phyloP scores from a whole-genome alignment of 495 filamentous ascomycete genomes.

The Xylaria palmicola region DNA sequence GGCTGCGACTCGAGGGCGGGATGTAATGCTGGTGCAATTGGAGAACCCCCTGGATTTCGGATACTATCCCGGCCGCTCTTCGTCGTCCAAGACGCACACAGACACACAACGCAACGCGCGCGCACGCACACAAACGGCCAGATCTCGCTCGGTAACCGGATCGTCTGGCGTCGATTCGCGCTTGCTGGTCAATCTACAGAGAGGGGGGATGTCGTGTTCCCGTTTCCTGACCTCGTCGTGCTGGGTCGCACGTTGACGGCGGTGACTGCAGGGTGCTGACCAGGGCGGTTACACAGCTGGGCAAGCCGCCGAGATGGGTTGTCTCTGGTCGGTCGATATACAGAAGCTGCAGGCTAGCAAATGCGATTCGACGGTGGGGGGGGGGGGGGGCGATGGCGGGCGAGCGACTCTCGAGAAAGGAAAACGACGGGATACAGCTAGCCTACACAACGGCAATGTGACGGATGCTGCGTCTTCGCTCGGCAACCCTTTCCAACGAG shows the following conservation, averaged over 20 bases:
- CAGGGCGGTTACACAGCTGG: slow-evolving; percentile 19
- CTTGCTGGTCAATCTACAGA: not conserved
- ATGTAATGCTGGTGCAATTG: not conserved
- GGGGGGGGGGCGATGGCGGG: too few relatives aligned
- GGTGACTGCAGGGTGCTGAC: slow-evolving; percentile 24
- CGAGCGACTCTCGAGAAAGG: slow-evolving; percentile 8
- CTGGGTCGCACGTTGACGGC: slow-evolving; percentile 14
- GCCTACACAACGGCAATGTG: slow-evolving; percentile 1
- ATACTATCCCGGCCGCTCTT: slow-evolving; percentile 4
- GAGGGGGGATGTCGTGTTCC: slow-evolving; percentile 6
- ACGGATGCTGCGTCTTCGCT: slow-evolving; percentile 6
- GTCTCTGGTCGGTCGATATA: slow-evolving; percentile 21
- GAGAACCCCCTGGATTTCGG: slow-evolving; percentile 3
- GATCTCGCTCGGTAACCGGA: slow-evolving; percentile 4
- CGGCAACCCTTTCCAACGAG: slow-evolving; percentile 2
- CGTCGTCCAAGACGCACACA: not conserved
- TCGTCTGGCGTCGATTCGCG: slow-evolving; percentile 7
- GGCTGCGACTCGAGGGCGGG: slow-evolving; percentile 4
- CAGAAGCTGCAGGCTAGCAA: slow-evolving; percentile 13
- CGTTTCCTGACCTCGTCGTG: not conserved
- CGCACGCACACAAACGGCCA: not conserved
- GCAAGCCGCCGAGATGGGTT: slow-evolving; percentile 22
- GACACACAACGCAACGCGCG: not conserved
- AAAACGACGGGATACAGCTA: slow-evolving; percentile 5
- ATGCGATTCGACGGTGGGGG: slow-evolving; percentile 9